Percentiles rank a stretch among this genome's conserved stretches.
These are phyloP conservation scores for Penicillium fuscoglaucum DNA, from an alignment of 2,329 filamentous ascomycete species.

Conservation along the genomic window DNA sequence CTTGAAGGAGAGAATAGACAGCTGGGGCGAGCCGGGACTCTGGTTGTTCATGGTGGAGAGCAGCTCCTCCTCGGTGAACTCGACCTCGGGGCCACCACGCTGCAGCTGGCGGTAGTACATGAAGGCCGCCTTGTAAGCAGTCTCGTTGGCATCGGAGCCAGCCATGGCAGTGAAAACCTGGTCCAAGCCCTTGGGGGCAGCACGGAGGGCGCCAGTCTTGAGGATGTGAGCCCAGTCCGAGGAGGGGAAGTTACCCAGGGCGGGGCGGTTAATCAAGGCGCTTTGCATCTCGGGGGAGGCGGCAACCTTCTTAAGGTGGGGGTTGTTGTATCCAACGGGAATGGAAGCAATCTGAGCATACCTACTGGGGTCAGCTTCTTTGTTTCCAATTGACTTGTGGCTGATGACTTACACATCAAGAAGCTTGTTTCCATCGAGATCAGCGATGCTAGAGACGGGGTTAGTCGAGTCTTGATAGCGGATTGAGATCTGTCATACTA, in stretches of 20 bases:
- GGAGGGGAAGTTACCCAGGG: constrained; percentile 86
- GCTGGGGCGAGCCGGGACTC: constrained; percentile 71
- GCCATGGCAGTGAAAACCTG: constrained; percentile 90
- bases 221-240: constrained; percentile 80
- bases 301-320: constrained; percentile 67
- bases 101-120: constrained; percentile 84
- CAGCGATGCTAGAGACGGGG: constrained; percentile 42
- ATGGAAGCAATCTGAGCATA: constrained; percentile 94
- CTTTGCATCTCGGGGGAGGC: constrained; percentile 75
- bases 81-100: constrained; percentile 68
- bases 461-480: constrained; percentile 17
- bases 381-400: background rate
- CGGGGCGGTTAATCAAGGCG: constrained; percentile 82
- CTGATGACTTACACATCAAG: constrained; percentile 49
- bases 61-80: constrained; percentile 67
- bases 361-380: background rate
- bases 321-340: constrained; percentile 90
- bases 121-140: constrained; percentile 92
- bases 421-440: constrained; percentile 53
- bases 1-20: constrained; percentile 88
- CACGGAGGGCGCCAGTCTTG: constrained; percentile 71
- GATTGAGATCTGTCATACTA: constrained; percentile 52
- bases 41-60: constrained; percentile 76
- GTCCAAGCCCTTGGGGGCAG: constrained; percentile 67
- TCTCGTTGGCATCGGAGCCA: constrained; percentile 90